Evolutionary conservation across 2,329 filamentous ascomycete species (phyloP), one percentile per base, ranked within the genome.

Genomic region (Penicillium sp.): DNA sequence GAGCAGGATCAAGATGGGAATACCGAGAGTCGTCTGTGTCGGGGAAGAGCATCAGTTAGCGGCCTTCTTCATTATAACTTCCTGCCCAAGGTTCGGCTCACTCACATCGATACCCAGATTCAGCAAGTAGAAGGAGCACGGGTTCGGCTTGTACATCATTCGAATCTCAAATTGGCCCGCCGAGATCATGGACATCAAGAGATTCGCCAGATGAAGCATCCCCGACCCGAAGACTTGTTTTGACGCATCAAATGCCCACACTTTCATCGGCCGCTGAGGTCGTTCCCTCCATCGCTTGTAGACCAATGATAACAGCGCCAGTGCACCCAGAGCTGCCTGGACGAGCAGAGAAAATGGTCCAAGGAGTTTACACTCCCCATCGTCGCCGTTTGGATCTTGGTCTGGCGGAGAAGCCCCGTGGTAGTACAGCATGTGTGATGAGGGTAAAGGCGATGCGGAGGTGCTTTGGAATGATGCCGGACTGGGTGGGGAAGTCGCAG

Each of bases 241-340:
- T 35, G 92, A 96, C 26, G 89, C 95, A 74, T 99, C 95, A 76
- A 98, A 99, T 76, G 91, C 93, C 94, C 95, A 99, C 67, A 99
- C 93, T 83, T 96, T 96, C 72, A 98, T 74, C 0, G 94, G 94
- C 58, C 95, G 86, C 75, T 97, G 94, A 1, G 95, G 94, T 59
- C 91, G 85, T 79, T 99, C 95, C 66, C 91, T 87, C 87, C 90
- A 97, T 68, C 95, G 86, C 82, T 99, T 99, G 81, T 87, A 96
- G 7, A 98, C 94, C 52, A 99, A 84, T 0, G 93, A 91, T 57
- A 94, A 81, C 55, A 98, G 80, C 8, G 95, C 95, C 58, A 97
- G 81, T 19, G 84, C 86, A 19, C 95, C 95, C 19, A 99, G 86
- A 1, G 92, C 91, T 46, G 87, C 89, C 80, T 99, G 95, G 6